Conservation (phyloP, 2,329 filamentous ascomycete species). For the Sarocladiaceae sp. region DNA sequence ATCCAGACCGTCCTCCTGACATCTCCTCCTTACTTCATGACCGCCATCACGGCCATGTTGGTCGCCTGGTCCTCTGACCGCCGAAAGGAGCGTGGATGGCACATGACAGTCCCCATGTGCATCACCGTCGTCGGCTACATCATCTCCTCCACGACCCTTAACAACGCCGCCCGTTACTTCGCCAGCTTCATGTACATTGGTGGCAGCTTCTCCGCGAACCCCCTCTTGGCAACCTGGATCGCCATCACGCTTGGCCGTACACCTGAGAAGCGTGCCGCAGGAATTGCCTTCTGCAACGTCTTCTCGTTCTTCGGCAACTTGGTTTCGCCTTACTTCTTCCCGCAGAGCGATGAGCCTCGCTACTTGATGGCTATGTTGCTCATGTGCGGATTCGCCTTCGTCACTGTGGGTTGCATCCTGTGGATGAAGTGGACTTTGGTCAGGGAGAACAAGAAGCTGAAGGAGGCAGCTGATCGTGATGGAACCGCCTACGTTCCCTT, state of each 20-base stretch:
- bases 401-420: constrained; percentile 13
- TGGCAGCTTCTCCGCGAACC: constrained; percentile 17
- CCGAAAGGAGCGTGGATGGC: constrained; percentile 17
- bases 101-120: constrained; percentile 14
- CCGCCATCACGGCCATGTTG: constrained; percentile 11
- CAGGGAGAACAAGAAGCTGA: constrained; percentile 16
- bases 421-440: constrained; percentile 15
- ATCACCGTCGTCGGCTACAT: constrained; percentile 18
- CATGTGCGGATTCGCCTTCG: constrained; percentile 15
- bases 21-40: constrained; percentile 16
- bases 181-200: constrained; percentile 18
- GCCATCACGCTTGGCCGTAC: constrained; percentile 17
- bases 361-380: constrained; percentile 19
- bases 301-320: constrained; percentile 20
- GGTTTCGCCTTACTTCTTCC: constrained; percentile 23
- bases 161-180: constrained; percentile 16
- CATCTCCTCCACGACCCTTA: constrained; percentile 18
- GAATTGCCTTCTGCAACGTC: constrained; percentile 20
- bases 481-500: background rate
- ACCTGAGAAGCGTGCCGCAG: constrained; percentile 20
- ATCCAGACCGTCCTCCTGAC: constrained; percentile 16
- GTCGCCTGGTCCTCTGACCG: constrained; percentile 18
- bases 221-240: constrained; percentile 16
- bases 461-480: background rate
- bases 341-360: constrained; percentile 17